Evolutionary conservation across 495 filamentous ascomycete genomes (phyloP).

Genomic region (Staphylotrichum longicolle): DNA sequence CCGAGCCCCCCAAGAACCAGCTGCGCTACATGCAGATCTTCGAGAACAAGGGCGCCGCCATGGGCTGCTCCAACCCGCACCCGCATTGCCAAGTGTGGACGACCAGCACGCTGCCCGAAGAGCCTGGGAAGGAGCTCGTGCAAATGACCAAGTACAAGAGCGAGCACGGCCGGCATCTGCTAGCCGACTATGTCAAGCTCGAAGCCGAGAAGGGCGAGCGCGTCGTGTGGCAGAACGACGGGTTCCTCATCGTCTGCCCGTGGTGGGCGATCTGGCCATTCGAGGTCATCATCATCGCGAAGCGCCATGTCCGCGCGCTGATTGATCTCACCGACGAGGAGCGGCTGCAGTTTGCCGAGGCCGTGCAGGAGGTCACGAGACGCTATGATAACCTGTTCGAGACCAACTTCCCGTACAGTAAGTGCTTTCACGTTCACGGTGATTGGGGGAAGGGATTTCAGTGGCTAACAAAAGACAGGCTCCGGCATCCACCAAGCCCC

Average conservation of each 20-base stretch:
- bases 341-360: conserved; percentile 69
- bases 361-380: conserved; percentile 79
- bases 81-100: conserved; percentile 98
- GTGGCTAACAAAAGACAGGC: conserved; percentile 34
- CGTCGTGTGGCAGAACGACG: conserved; percentile 79
- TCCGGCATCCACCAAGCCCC: conserved; percentile 93
- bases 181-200: conserved; percentile 82
- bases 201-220: conserved; percentile 80
- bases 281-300: conserved; percentile 86
- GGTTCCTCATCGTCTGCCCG: conserved; percentile 81
- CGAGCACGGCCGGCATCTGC: conserved; percentile 70
- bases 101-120: conserved; percentile 83
- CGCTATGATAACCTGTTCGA: conserved; percentile 97
- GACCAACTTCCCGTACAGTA: conserved; percentile 92
- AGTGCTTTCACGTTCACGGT: conserved; percentile 14
- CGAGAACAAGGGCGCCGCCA: conserved; percentile 96
- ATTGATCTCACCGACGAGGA: conserved; percentile 74
- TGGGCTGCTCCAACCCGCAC: conserved; percentile 99
- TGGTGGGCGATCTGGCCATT: conserved; percentile 99
- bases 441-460: not conserved
- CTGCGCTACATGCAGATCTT: conserved; percentile 99
- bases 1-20: conserved; percentile 61
- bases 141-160: conserved; percentile 72
- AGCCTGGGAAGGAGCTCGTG: conserved; percentile 72
- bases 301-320: conserved; percentile 73